A percentile compares a stretch with the other conserved stretches of the same genome.
phyloP scores from a whole-genome alignment of 169 alveolate genomes.

The Cryptosporidium muris region DNA sequence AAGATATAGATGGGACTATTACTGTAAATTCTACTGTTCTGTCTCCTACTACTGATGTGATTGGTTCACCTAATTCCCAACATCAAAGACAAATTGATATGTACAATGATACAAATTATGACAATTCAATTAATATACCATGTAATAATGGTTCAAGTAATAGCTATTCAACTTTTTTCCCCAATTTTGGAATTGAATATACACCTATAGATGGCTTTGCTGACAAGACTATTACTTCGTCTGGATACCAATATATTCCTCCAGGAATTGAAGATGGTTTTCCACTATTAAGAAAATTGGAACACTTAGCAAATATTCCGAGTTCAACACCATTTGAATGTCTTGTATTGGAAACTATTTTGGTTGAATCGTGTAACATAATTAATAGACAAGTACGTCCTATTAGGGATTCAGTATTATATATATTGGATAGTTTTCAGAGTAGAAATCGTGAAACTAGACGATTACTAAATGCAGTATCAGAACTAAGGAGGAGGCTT shows the following conservation, averaged over 20 bases:
- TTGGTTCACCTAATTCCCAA: slow-evolving; percentile 12
- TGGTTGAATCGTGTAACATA: slow-evolving; percentile 64
- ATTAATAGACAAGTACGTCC: slow-evolving; percentile 67
- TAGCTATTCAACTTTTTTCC: no score
- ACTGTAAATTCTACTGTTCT: slow-evolving; percentile 6
- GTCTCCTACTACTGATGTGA: slow-evolving; percentile 15
- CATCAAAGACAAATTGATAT: slow-evolving; percentile 15
- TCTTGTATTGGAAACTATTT: slow-evolving; percentile 54
- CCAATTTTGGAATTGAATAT: slow-evolving; percentile 43
- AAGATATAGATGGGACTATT: background rate
- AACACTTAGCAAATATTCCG: slow-evolving; percentile 33
- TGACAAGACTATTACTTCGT: slow-evolving; percentile 33
- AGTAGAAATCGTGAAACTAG: slow-evolving; percentile 70
- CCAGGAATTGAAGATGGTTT: slow-evolving; percentile 67
- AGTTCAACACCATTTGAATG: slow-evolving; percentile 70
- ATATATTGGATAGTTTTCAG: slow-evolving; percentile 60
- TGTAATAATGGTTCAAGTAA: background rate
- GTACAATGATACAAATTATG: slow-evolving; percentile 20
- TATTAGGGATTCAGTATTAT: slow-evolving; percentile 55
- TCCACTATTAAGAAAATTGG: slow-evolving; percentile 53
- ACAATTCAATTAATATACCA: slow-evolving; percentile 4
- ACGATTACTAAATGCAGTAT: slow-evolving; percentile 53
- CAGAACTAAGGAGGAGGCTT: slow-evolving; percentile 65
- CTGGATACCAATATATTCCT: slow-evolving; percentile 30
- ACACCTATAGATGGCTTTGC: slow-evolving; percentile 46